These are phyloP conservation scores for Lichtheimia corymbifera DNA, from an alignment of 371 early-diverging fungal genomes.

Conservation along the genomic window DNA sequence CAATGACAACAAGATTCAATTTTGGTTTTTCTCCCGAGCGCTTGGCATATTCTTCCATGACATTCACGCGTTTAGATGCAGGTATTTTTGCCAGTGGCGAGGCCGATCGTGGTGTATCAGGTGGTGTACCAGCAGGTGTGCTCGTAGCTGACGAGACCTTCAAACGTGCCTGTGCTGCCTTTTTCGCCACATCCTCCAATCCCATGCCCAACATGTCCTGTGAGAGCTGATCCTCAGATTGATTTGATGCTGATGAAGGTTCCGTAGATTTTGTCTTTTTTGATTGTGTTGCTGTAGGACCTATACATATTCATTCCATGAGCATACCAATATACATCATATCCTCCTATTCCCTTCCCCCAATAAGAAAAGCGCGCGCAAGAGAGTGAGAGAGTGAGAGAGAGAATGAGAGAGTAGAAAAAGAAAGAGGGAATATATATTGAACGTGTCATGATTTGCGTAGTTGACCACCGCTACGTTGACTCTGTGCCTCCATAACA, in stretches of 20 bases:
- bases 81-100: slow-evolving; percentile 44
- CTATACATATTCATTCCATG: neutral
- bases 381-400: slow-evolving; percentile 4
- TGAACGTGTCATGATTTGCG: slow-evolving; percentile 14
- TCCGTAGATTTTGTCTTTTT: neutral
- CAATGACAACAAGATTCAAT: slow-evolving; percentile 87
- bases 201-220: slow-evolving; percentile 60
- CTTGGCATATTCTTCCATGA: slow-evolving; percentile 74
- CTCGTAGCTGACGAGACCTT: slow-evolving; percentile 8
- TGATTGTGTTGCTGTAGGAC: slow-evolving; percentile 11
- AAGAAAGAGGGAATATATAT: slow-evolving; percentile 9
- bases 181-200: slow-evolving; percentile 17
- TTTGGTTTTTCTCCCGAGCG: slow-evolving; percentile 68
- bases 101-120: slow-evolving; percentile 24
- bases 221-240: slow-evolving; percentile 38
- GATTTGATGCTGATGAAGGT: slow-evolving; percentile 5
- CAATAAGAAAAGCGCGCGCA: neutral
- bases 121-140: slow-evolving; percentile 17
- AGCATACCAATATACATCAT: neutral
- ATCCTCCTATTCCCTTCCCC: too few species aligned
- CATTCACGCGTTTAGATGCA: slow-evolving; percentile 64
- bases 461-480: slow-evolving; percentile 28
- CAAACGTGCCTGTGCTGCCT: slow-evolving; percentile 1
- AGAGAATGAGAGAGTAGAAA: slow-evolving; percentile 3
- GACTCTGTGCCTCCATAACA: slow-evolving; percentile 64